Base-by-base conservation (phyloP, 1,284 basidiomycete genomes). In the Cutaneotrichosporon cutaneum region DNA sequence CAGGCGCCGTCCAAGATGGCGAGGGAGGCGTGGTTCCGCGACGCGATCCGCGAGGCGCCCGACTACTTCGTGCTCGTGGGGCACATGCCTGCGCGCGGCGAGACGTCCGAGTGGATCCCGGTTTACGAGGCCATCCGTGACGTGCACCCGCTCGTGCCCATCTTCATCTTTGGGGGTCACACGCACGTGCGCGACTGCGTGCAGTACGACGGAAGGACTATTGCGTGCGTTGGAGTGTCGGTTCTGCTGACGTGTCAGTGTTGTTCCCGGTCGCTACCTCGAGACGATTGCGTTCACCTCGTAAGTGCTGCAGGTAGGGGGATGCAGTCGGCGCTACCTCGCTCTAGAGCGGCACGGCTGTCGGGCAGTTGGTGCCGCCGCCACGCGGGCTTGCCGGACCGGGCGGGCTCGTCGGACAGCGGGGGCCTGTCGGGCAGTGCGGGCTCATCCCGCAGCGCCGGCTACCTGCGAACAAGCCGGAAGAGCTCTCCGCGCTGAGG, bases 211-310 rank as follows among this genome's bases (percentile, higher is more conserved):
- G 70, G 66, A 22, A 61, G 73, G 18, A 76, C 75, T 11, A 79
- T 81, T 24, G 71, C 68, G 75, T 79, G 53, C 65, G 76, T 66
- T 51, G 30, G 87, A 88, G 70, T 83, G 8, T 6, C 4, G 83
- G 7, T 83, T 86, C 21, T 84, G 0, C 88, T 90, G 82, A 82
- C 85, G 14, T 47, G 11, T 2, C 60, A 78, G 77, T 1, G 78
- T 93, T 39, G 89, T 90, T 68, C 90, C 89, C 58, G 91, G 91
- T 51, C 82, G 89, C 26, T 94, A 92, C 75, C 88, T 93, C 86
- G 91, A 94, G 79, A 92, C 91, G 7, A 82, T 93, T 60, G 90
- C 89, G 82, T 73, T 67, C 81, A 74, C 78, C 5, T 79, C 77
- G 72, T 79, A 24, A 58, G 56, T 32, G 6, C 21, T 13, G 11